Evolutionary conservation across 208 protist species (phyloP), one percentile per base, ranked within the genome.

Genomic region (Trypanosoma theileri): DNA sequence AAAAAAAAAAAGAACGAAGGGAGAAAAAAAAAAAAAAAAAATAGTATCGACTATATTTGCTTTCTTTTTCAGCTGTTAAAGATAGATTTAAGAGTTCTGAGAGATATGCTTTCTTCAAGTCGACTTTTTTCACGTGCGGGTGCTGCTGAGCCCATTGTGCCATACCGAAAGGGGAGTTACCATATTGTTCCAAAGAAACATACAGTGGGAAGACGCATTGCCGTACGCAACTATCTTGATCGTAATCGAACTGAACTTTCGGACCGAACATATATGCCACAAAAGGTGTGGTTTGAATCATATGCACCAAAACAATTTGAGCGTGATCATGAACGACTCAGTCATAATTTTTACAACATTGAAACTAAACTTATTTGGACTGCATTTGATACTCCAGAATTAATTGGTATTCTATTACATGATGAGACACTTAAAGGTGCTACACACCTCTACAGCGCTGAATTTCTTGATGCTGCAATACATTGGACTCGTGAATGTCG

Each of bases 351-450:
- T 64, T 92, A 96, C 66, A 87, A 89, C 19, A 42, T 96, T 11
- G 85, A 95, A 53, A 92, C 87, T 4, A 94, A 93, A 73, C 66
- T 96, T 16, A 94, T 96, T 59, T 94, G 89, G 89, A 84, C 80
- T 31, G 87, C 88, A 12, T 96, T 96, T 70, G 92, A 96, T 65
- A 89, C 81, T 6, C 92, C 92, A 14, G 89, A 96, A 73, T 64
- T 88, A 54, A 76, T 96, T 17, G 84, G 86, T 19, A 84, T 95
- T 66, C 70, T 94, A n/a, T 64, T 96, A 40, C 87, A 94, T 69
- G 92, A 96, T 66, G 89, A 94, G 69, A 85, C 82, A 17, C 76
- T 96, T 54, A 87, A 92, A 61, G 91, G 91, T 16, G 85, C 87
- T 40, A 46, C 48, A 9, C 74, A 88, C 65, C 69, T 95, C 48